Base-by-base conservation (phyloP, 1,139 yeast genomes). In the Suhomyces panamericanus region DNA sequence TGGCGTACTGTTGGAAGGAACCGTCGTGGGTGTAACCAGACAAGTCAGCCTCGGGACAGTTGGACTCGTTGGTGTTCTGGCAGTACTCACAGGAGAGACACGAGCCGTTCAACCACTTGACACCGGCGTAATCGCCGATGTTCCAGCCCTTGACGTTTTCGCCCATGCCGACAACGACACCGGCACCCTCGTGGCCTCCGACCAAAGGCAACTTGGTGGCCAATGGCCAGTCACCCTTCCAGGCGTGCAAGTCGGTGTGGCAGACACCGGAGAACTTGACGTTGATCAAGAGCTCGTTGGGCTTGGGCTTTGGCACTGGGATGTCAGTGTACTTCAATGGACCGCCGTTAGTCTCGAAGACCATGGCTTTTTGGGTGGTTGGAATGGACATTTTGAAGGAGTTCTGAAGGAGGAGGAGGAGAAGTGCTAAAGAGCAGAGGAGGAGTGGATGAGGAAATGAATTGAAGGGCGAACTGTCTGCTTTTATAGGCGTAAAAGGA, bases 161-260 rank as follows among this genome's bases (percentile, higher is more conserved):
- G 56, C 91, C 91, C 64, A 78, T 70, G 36, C 78, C 89, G 43
- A 85, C 90, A 54, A 85, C 90, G 31, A 78, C 78, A 67, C 91
- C 91, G 33, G 89, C 89, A 71, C 93, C 93, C 70, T 85, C 91
- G 63, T 85, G 91, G 59, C 91, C 91, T 58, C 90, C 90, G 38
- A 85, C 87, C 52, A 85, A 71, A 31, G 90, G 89, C 53, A 83
- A 73, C 64, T 84, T 84, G 51, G 80, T 75, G 43, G 62, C 75
- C 56, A 82, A 68, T 48, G 89, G 89, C 89, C 89, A 83, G 63
- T 84, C 89, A 62, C 89, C 89, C 60, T 82, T 79, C 87, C 88
- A 84, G 38, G 88, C 90, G 66, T 84, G 90, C 59, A 84, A 75
- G 63, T 84, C 90, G 38, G 89, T 84, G 70, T 84, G 90, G 63